Percentiles rank a stretch among this genome's conserved stretches.
phyloP scores from a whole-genome alignment of 495 filamentous ascomycete species.

The Hypomontagnella submonticulosa region DNA sequence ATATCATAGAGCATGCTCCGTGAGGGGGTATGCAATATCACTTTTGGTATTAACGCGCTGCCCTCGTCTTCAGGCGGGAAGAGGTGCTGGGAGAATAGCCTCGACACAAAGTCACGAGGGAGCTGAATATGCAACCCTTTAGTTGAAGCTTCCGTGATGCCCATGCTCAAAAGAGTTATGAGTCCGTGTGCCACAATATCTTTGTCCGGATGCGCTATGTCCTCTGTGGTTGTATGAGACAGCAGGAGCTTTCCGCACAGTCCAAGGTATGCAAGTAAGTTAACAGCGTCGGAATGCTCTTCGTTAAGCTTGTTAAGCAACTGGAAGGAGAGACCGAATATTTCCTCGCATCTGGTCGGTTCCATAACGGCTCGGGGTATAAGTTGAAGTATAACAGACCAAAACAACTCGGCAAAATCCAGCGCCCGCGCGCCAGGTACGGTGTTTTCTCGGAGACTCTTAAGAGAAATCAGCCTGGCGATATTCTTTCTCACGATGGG shows the following conservation, averaged over 20 bases:
- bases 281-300: slow-evolving; percentile 59
- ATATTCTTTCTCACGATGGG: slow-evolving; percentile 54
- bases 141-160: slow-evolving; percentile 30
- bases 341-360: slow-evolving; percentile 56
- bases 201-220: slow-evolving; percentile 61
- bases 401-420: slow-evolving; percentile 58
- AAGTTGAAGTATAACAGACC: slow-evolving; percentile 59
- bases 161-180: slow-evolving; percentile 53
- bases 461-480: slow-evolving; percentile 51
- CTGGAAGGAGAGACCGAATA: slow-evolving; percentile 59
- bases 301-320: slow-evolving; percentile 65
- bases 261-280: slow-evolving; percentile 62
- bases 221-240: slow-evolving; percentile 57
- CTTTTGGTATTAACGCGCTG: slow-evolving; percentile 42
- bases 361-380: slow-evolving; percentile 51
- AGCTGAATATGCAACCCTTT: slow-evolving; percentile 25
- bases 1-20: slow-evolving; percentile 73
- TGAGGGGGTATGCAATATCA: slow-evolving; percentile 65
- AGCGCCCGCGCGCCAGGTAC: slow-evolving; percentile 36
- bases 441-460: slow-evolving; percentile 29
- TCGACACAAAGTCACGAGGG: slow-evolving; percentile 58
- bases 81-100: slow-evolving; percentile 73
- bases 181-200: slow-evolving; percentile 62
- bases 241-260: slow-evolving; percentile 67
- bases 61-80: slow-evolving; percentile 68